Base-by-base conservation (phyloP, 805 yeast species). In the Lachancea fermentati region DNA sequence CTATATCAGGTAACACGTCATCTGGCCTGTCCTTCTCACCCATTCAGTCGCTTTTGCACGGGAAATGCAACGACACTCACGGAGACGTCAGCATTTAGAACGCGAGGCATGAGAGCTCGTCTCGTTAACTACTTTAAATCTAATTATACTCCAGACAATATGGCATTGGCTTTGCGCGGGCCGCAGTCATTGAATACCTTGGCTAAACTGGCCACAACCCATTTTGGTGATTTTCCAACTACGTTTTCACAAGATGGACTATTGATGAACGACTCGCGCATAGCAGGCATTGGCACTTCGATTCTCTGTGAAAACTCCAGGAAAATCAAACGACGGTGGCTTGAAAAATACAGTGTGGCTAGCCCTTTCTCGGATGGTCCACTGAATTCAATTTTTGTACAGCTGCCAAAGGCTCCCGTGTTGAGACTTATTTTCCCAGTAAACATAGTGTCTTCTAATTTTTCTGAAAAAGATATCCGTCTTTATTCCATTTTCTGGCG, bases 151-250 rank as follows among this genome's bases (percentile, higher is more conserved):
- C 65, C 81, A 0, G 60, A 64, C 1, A 78, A 69, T 32, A 74
- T 79, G 75, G 62, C 78, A 0, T 37, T 83, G 17, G 85, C 81
- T 1, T 48, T 84, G 4, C 69, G 74, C 49, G 82, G 89, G 0
- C 79, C 88, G 0, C 84, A 80, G 42, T 77, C 89, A 0, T 47
- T 81, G 25, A 79, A 78, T 47, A 58, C 63, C 18, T 54, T 84
- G 26, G 75, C 73, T 32, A 81, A 75, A 49, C 43, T 78, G 13
- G 79, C 79, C 0, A 30, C 67, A 1, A 32, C 61, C 1, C 55
- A 67, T 40, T 81, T 79, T 49, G 54, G 65, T 13, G 62, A 56
- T 24, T 52, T 75, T n/a, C 31, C 29, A 3, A 19, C n/a, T 18
- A 16, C 18, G 25, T 6, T 8, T 11, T 4, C 28, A 13, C 6